Conservation (phyloP, 495 filamentous ascomycete genomes). For the Podospora pseudocomata region DNA sequence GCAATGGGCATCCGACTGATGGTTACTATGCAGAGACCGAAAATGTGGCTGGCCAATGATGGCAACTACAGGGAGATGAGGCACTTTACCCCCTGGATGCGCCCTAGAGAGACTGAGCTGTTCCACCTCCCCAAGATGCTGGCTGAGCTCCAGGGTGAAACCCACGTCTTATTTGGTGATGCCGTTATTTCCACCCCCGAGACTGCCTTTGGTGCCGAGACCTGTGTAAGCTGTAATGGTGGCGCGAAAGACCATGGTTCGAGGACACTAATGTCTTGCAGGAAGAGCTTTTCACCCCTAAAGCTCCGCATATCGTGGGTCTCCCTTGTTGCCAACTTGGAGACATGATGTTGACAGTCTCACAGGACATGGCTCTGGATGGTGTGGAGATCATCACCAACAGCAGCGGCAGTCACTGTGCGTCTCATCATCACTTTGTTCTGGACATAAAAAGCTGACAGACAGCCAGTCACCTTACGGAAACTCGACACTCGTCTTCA, state of each 20-base stretch:
- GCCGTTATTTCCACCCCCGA: slow-evolving; percentile 69
- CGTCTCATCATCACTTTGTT: background rate
- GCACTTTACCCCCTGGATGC: slow-evolving; percentile 53
- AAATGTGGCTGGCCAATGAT: slow-evolving; percentile 79
- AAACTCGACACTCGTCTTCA: slow-evolving; percentile 73
- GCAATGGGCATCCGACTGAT: background rate
- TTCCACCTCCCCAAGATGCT: slow-evolving; percentile 69
- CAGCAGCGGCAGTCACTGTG: slow-evolving; percentile 63
- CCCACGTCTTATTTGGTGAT: slow-evolving; percentile 69
- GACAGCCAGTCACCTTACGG: slow-evolving; percentile 46
- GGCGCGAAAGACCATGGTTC: background rate
- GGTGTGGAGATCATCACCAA: slow-evolving; percentile 80
- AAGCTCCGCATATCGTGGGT: slow-evolving; percentile 43
- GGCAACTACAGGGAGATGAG: slow-evolving; percentile 69
- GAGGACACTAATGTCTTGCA: background rate
- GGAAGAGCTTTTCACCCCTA: slow-evolving; percentile 74
- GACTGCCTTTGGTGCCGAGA: slow-evolving; percentile 68
- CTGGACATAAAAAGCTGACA: background rate
- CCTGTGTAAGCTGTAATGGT: slow-evolving; percentile 41
- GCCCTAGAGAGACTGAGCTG: slow-evolving; percentile 56
- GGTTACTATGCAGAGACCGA: slow-evolving; percentile 51
- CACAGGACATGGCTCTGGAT: slow-evolving; percentile 48
- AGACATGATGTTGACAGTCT: background rate
- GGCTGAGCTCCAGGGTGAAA: slow-evolving; percentile 56
- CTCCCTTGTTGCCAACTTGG: background rate